A percentile compares a stretch with the other conserved stretches of the same genome.
These are phyloP conservation scores for Candida nemodendra DNA, from an alignment of 805 yeast genomes.

Conservation along the genomic window DNA sequence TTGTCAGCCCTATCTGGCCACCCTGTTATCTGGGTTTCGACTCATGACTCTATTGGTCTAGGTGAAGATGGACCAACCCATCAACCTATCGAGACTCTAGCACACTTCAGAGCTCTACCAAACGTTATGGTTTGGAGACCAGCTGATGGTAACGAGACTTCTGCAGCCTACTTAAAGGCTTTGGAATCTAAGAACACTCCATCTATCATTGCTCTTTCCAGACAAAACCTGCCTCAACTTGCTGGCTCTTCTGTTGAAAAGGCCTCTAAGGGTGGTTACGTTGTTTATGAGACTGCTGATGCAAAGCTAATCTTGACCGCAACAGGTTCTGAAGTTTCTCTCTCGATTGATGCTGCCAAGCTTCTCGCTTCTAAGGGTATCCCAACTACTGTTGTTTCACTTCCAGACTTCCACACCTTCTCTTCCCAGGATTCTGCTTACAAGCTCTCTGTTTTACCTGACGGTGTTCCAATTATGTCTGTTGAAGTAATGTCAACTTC, in stretches of 20 bases:
- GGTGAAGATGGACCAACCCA: constrained; percentile 96
- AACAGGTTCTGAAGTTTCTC: constrained; percentile 91
- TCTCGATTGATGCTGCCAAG: constrained; percentile 82
- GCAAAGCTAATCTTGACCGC: constrained; percentile 79
- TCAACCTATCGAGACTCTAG: constrained; percentile 87
- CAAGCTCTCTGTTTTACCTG: constrained; percentile 85
- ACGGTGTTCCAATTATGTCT: constrained; percentile 88
- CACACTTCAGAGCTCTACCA: constrained; percentile 83
- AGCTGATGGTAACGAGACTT: constrained; percentile 86
- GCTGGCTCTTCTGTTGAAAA: constrained; percentile 89
- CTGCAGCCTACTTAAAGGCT: constrained; percentile 77
- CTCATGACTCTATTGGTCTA: constrained; percentile 86
- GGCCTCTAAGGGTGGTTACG: constrained; percentile 95
- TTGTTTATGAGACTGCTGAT: constrained; percentile 53
- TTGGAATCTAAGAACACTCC: constrained; percentile 64
- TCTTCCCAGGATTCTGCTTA: constrained; percentile 81
- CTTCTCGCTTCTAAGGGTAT: constrained; percentile 61
- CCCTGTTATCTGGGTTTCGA: constrained; percentile 84
- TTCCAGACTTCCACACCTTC: constrained; percentile 91
- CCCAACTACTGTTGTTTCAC: constrained; percentile 80
- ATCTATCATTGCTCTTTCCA: constrained; percentile 70
- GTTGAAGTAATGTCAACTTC: constrained; percentile 89
- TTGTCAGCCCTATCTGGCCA: constrained; percentile 79
- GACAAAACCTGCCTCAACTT: constrained; percentile 91
- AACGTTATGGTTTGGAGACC: constrained; percentile 88